phyloP scores from a whole-genome alignment of 73 alveolate genomes.

The Paramecium biaurelia region DNA sequence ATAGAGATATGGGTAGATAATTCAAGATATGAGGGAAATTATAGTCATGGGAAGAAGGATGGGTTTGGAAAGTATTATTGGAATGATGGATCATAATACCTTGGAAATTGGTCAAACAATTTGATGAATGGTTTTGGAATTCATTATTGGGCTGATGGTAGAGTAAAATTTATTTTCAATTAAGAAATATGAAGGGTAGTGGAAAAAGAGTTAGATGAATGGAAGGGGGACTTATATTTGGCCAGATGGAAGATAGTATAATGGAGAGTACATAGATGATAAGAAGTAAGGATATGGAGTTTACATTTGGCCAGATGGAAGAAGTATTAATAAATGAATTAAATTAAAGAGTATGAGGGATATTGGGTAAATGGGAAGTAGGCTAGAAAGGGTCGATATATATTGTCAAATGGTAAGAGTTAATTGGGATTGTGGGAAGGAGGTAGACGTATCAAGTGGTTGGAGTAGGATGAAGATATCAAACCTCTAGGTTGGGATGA shows the following conservation, averaged over 20 bases:
- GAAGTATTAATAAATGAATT: neutral
- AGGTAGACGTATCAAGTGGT: neutral
- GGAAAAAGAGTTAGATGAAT: conserved; percentile 61
- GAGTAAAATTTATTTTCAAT: neutral
- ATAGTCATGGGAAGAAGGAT: conserved; percentile 73
- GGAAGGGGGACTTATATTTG: conserved; percentile 59
- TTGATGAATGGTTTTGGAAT: conserved; percentile 76
- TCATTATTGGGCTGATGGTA: conserved; percentile 68
- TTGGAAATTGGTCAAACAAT: conserved; percentile 76
- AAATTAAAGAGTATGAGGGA: neutral
- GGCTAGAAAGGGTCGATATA: neutral
- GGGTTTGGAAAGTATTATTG: conserved; percentile 76
- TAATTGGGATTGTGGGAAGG: neutral
- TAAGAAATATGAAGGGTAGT: conserved; percentile 49
- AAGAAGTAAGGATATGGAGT: conserved; percentile 57
- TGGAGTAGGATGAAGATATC: neutral
- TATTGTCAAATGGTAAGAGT: neutral
- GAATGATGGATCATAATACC: conserved; percentile 68
- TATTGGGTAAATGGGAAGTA: neutral
- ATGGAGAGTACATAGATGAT: conserved; percentile 45
- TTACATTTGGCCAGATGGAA: conserved; percentile 54
- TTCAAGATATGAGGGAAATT: conserved; percentile 74
- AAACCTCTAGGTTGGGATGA: conserved; percentile 2
- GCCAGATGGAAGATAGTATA: conserved; percentile 68
- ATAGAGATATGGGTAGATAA: conserved; percentile 80